Evolutionary conservation across 768 basidiomycete species (phyloP).

Genomic region (Kwoniella sp.): DNA sequence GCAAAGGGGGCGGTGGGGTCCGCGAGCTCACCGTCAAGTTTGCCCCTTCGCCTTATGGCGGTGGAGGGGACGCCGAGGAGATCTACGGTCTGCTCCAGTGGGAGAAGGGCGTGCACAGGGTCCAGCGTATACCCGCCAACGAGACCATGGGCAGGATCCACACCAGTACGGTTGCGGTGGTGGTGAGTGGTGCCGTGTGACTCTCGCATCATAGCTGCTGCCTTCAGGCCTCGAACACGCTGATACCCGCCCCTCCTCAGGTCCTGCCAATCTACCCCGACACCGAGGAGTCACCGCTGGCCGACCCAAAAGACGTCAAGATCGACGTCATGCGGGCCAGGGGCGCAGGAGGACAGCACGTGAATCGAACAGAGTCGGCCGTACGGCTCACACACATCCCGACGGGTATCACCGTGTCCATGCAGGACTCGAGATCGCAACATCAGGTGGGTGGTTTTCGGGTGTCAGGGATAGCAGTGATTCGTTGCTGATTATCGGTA

Average conservation of each 20-base stretch:
- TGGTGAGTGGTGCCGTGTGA: constrained; percentile 57
- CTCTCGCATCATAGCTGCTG: no score
- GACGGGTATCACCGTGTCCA: constrained; percentile 88
- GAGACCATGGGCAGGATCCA: constrained; percentile 83
- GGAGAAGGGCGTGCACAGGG: constrained; percentile 95
- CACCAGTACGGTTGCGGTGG: constrained; percentile 81
- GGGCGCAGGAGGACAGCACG: constrained; percentile 99
- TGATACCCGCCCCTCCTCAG: no score
- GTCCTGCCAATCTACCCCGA: constrained; percentile 68
- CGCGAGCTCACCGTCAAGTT: constrained; percentile 49
- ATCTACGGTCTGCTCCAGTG: constrained; percentile 57
- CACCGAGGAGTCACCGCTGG: constrained; percentile 66
- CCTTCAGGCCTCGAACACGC: no score
- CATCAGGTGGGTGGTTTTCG: constrained; percentile 67
- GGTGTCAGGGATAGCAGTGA: no score
- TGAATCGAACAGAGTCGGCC: constrained; percentile 97
- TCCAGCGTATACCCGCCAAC: constrained; percentile 88
- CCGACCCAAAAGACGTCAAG: constrained; percentile 72
- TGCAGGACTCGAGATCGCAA: constrained; percentile 96
- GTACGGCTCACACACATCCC: constrained; percentile 90
- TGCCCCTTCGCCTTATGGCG: constrained; percentile 29
- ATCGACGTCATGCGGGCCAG: constrained; percentile 91
- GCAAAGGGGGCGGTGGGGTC: constrained; percentile 31
- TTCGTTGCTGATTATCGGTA: background rate
- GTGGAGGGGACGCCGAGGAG: constrained; percentile 60